Conservation (phyloP, 2,329 filamentous ascomycete genomes). For the Neophaeococcomyces aloes region DNA sequence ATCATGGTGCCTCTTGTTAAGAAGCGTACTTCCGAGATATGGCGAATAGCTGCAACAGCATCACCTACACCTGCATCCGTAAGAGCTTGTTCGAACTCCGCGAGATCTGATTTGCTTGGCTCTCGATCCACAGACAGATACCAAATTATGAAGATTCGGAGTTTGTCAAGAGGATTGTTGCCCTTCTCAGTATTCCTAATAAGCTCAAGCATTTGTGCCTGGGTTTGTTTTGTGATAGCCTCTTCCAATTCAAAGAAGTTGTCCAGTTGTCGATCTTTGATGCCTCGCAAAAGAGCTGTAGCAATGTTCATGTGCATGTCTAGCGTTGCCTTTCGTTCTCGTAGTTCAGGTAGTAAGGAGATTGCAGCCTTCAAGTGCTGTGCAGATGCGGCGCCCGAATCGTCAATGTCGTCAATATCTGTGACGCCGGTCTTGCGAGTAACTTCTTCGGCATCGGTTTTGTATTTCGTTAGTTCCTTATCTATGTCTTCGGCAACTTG, state of each 20-base stretch:
- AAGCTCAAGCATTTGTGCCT: slow-evolving; percentile 76
- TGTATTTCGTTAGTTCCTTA: slow-evolving; percentile 83
- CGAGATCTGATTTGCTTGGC: slow-evolving; percentile 68
- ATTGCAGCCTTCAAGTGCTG: slow-evolving; percentile 95
- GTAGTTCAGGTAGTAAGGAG: slow-evolving; percentile 78
- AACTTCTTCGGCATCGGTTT: slow-evolving; percentile 86
- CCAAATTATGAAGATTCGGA: slow-evolving; percentile 94
- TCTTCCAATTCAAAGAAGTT: slow-evolving; percentile 95
- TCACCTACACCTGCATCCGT: slow-evolving; percentile 61
- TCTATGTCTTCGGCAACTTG: slow-evolving; percentile 96
- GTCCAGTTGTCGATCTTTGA: slow-evolving; percentile 90
- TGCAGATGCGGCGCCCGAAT: slow-evolving; percentile 68
- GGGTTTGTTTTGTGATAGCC: slow-evolving; percentile 80
- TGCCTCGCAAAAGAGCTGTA: slow-evolving; percentile 66
- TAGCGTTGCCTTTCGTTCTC: slow-evolving; percentile 81
- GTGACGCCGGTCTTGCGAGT: slow-evolving; percentile 91
- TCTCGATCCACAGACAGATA: slow-evolving; percentile 89
- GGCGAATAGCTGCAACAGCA: slow-evolving; percentile 60
- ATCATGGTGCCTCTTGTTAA: slow-evolving; percentile 98
- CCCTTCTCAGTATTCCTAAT: slow-evolving; percentile 75
- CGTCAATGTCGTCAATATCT: slow-evolving; percentile 84
- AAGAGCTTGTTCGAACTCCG: slow-evolving; percentile 75
- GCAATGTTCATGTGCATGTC: slow-evolving; percentile 99
- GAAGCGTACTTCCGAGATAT: slow-evolving; percentile 82
- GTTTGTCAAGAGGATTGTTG: slow-evolving; percentile 73